phyloP scores from a whole-genome alignment of 2,329 filamentous ascomycete species.

The Massarina eburnea region DNA sequence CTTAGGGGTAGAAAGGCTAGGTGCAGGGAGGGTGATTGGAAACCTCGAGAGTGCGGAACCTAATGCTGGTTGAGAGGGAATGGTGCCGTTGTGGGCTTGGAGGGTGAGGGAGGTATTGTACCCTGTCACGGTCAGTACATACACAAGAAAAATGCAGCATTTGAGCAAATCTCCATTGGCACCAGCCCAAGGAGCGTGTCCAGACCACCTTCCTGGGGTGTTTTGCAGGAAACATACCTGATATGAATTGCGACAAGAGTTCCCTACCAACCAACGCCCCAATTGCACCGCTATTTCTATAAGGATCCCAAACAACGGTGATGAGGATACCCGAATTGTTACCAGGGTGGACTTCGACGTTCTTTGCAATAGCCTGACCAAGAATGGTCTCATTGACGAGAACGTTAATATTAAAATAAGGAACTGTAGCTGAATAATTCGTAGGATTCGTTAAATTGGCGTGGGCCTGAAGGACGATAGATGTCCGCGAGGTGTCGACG shows the following conservation, averaged over 20 bases:
- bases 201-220: too few relatives aligned
- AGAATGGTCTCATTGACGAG: conserved; percentile 72
- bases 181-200: too few relatives aligned
- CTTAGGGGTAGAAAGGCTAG: conserved; percentile 62
- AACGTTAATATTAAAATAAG: conserved; percentile 76
- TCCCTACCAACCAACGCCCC: conserved; percentile 67
- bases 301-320: conserved; percentile 73
- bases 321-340: conserved; percentile 71
- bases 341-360: conserved; percentile 67
- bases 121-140: conserved; percentile 45
- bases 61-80: conserved; percentile 72
- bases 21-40: conserved; percentile 70
- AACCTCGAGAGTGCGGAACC: conserved; percentile 73
- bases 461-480: conserved; percentile 68
- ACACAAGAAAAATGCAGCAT: not conserved
- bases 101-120: conserved; percentile 80
- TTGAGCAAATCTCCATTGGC: not conserved
- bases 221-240: conserved; percentile 59
- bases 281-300: conserved; percentile 60
- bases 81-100: conserved; percentile 68
- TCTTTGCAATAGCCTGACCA: conserved; percentile 69
- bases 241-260: conserved; percentile 82
- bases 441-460: conserved; percentile 92
- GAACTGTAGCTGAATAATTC: conserved; percentile 78
- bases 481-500: conserved; percentile 69